Base-by-base conservation (phyloP, 2,329 filamentous ascomycete genomes). In the Fusarium nygamai region DNA sequence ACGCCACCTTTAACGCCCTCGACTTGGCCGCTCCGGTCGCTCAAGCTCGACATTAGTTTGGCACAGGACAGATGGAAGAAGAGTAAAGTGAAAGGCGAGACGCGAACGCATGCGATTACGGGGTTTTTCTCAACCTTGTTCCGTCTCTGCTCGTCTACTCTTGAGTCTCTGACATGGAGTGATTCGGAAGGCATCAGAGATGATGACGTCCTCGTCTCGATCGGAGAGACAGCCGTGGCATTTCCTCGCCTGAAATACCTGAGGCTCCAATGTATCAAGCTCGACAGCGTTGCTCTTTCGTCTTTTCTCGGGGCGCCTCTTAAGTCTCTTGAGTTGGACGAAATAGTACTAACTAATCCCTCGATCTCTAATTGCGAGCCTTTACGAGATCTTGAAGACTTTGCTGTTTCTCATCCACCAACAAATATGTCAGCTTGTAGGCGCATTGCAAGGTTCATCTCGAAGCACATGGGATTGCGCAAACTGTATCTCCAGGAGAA, bases 141-240 rank as follows among this genome's bases (percentile, higher is more conserved):
- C 14, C 47, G 47, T 22, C 61, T 47, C 41, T 74, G 67, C 9
- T 56, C 67, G 5, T 36, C 57, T 1, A 71, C 70, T 8, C 62
- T 74, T 2, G 71, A 74, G 22, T 61, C 64, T 10, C 39, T 74
- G 7, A 41, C 22, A 4, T 73, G 70, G 67, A 22, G 12, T 27
- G 12, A 19, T 41, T 4, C 24, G 19, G 14, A 13, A 6, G 17
- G 20, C 14, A 19, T 8, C 6, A 47, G 51, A 7, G 5, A 16
- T 14, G 2, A 17, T 7, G 34, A 9, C 9, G 14, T 34, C 53
- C n/a, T 41, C 31, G 2, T 27, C 36, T 39, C 43, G 34, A 54
- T 75, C 8, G 48, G 31, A 2, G 24, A 22, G 8, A 22, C 11
- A 22, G 10, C 34, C 27, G n/a, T 69, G 19, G 20, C 36, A 7